Conservation (phyloP, 108 stramenopile genomes). For the Epipyxis sp. region DNA sequence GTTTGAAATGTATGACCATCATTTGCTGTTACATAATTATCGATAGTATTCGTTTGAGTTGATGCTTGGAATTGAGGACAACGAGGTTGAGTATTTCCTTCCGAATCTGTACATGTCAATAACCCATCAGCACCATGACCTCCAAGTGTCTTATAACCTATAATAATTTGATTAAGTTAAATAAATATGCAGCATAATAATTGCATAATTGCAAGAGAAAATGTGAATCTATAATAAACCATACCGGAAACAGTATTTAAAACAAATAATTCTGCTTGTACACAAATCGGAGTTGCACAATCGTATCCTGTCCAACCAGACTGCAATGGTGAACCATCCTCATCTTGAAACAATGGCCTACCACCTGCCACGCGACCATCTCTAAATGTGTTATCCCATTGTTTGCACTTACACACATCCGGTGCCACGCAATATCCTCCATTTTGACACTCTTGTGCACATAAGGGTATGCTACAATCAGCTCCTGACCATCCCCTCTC, state of each 20-base stretch:
- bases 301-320: constrained; percentile 86
- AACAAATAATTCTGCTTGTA: constrained; percentile 65
- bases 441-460: constrained; percentile 69
- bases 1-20: constrained; percentile 65
- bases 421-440: constrained; percentile 61
- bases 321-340: constrained; percentile 67
- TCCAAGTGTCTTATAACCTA: neutral
- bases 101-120: constrained; percentile 10
- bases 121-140: constrained; percentile 62
- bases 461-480: constrained; percentile 56
- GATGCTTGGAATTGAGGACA: constrained; percentile 56
- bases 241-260: constrained; percentile 53
- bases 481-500: constrained; percentile 58
- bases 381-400: constrained; percentile 61
- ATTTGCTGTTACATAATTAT: constrained; percentile 56
- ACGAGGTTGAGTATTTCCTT: constrained; percentile 33
- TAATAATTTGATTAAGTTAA: no score
- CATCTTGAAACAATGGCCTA: constrained; percentile 66
- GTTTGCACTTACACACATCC: constrained; percentile 59
- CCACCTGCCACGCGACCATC: constrained; percentile 66
- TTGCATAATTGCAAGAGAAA: no score
- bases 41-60: no score
- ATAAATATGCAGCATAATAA: no score
- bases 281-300: constrained; percentile 72
- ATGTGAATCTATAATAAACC: no score